Evolutionary conservation across 768 basidiomycete species (phyloP).

Genomic region (Boletus barrowsii): DNA sequence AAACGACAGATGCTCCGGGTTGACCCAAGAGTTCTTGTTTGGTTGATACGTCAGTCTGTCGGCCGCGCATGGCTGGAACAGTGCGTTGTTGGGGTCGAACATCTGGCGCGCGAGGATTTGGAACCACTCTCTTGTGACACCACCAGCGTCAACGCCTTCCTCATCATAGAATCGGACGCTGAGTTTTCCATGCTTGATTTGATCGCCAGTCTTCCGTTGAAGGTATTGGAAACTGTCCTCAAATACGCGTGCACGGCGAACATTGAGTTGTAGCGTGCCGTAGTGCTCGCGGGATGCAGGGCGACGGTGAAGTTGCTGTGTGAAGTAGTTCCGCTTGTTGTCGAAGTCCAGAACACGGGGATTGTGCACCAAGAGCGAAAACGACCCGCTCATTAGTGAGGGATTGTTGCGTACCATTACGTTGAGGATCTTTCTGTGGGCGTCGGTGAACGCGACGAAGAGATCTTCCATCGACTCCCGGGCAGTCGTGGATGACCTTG

Average conservation of each 20-base stretch:
- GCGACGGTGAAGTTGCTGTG: constrained; percentile 85
- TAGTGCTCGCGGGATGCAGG: constrained; percentile 78
- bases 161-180: constrained; percentile 96
- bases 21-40: constrained; percentile 90
- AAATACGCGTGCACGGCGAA: constrained; percentile 88
- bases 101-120: constrained; percentile 96
- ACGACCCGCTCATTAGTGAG: constrained; percentile 95
- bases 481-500: constrained; percentile 63
- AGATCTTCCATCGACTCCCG: constrained; percentile 84
- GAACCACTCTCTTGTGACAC: constrained; percentile 98
- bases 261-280: constrained; percentile 80
- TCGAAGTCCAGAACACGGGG: constrained; percentile 97
- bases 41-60: constrained; percentile 96
- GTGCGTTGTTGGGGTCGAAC: constrained; percentile 97
- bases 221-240: constrained; percentile 96
- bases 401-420: constrained; percentile 98
- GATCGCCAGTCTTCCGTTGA: constrained; percentile 86
- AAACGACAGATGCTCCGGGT: constrained; percentile 93
- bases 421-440: constrained; percentile 91
- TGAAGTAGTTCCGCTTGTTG: constrained; percentile 97
- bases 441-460: constrained; percentile 90
- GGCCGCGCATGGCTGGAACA: constrained; percentile 97
- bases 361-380: constrained; percentile 93
- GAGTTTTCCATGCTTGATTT: constrained; percentile 97
- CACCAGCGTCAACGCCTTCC: constrained; percentile 97